Percentiles rank a stretch among this genome's conserved stretches.
Conservation (phyloP, 768 basidiomycete species). For the Tephrocybe sp. region DNA sequence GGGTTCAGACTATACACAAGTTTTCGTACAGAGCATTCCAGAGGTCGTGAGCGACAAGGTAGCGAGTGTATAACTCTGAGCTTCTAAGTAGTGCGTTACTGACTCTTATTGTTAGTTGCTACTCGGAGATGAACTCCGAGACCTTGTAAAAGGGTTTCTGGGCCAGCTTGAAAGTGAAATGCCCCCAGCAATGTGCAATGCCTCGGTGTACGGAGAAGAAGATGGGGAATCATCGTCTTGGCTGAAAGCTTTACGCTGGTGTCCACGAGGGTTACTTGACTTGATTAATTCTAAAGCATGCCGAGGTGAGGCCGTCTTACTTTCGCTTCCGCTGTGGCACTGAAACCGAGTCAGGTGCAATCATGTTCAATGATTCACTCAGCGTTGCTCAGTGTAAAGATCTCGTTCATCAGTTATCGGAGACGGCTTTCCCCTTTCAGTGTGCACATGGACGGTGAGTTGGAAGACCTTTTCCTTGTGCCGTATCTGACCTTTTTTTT, state of each 20-base stretch:
- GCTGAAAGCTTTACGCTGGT: slow-evolving; percentile 76
- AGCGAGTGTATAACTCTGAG: slow-evolving; percentile 28
- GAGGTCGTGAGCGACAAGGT: slow-evolving; percentile 76
- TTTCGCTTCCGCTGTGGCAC: not conserved
- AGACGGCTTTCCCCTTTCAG: slow-evolving; percentile 85
- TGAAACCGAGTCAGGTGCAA: slow-evolving; percentile 62
- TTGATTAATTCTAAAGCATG: slow-evolving; percentile 95
- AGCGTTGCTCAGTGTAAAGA: slow-evolving; percentile 64
- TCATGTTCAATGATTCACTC: slow-evolving; percentile 94
- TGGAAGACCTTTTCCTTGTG: slow-evolving; percentile 3
- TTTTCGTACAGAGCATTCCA: slow-evolving; percentile 64
- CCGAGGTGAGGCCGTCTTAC: slow-evolving; percentile 57
- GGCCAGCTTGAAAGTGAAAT: slow-evolving; percentile 55
- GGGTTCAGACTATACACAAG: slow-evolving; percentile 58
- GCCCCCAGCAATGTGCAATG: slow-evolving; percentile 13
- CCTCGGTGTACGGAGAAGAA: slow-evolving; percentile 8
- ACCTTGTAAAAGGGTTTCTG: slow-evolving; percentile 74
- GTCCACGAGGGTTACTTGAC: slow-evolving; percentile 81
- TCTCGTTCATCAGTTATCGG: slow-evolving; percentile 66
- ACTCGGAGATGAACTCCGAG: slow-evolving; percentile 68
- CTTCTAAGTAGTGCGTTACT: not conserved
- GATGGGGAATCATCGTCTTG: slow-evolving; percentile 44
- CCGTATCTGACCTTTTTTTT: not conserved
- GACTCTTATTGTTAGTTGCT: slow-evolving; percentile 50
- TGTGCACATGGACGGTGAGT: slow-evolving; percentile 92